A percentile compares a stretch with the other conserved stretches of the same genome.
Evolutionary conservation across 2,329 filamentous ascomycete species (phyloP).

Genomic region (Venturia oleaginea): DNA sequence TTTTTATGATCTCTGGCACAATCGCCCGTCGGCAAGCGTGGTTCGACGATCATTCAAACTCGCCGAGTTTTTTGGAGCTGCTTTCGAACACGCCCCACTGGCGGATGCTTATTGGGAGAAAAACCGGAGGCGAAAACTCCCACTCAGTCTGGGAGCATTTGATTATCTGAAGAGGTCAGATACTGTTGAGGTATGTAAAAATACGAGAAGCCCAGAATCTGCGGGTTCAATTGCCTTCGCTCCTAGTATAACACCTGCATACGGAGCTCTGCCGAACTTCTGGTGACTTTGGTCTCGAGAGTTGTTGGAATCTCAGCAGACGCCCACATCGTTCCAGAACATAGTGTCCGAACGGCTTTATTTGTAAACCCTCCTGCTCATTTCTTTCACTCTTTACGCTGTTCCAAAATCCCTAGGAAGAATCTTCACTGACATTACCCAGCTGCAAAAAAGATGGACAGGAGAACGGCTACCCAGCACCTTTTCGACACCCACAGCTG

Average conservation of each 20-base stretch:
- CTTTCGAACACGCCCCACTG: neutral
- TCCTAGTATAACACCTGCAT: too few species aligned
- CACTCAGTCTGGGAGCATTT: slow-evolving; percentile 3
- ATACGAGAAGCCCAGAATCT: neutral
- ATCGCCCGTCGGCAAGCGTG: neutral
- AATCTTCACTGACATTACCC: neutral
- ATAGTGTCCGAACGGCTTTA: too few species aligned
- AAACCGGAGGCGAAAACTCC: neutral
- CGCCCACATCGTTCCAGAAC: too few species aligned
- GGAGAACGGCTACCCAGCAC: neutral
- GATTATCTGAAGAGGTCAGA: slow-evolving; percentile 4
- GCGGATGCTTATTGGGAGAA: slow-evolving; percentile 4
- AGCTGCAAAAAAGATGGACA: slow-evolving; percentile 4
- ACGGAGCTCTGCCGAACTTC: too few species aligned
- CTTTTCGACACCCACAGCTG: neutral
- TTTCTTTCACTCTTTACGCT: too few species aligned
- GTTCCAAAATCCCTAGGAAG: too few species aligned
- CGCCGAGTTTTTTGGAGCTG: slow-evolving; percentile 5
- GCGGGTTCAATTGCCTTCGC: too few species aligned
- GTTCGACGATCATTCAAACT: slow-evolving; percentile 5
- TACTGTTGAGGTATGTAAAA: slow-evolving; percentile 2
- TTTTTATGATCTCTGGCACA: slow-evolving; percentile 9
- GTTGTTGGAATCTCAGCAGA: too few species aligned
- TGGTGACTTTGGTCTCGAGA: too few species aligned
- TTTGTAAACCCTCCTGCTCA: too few species aligned